Conservation (phyloP, 305 asterid genomes). For the Fraxinus dipetala region DNA sequence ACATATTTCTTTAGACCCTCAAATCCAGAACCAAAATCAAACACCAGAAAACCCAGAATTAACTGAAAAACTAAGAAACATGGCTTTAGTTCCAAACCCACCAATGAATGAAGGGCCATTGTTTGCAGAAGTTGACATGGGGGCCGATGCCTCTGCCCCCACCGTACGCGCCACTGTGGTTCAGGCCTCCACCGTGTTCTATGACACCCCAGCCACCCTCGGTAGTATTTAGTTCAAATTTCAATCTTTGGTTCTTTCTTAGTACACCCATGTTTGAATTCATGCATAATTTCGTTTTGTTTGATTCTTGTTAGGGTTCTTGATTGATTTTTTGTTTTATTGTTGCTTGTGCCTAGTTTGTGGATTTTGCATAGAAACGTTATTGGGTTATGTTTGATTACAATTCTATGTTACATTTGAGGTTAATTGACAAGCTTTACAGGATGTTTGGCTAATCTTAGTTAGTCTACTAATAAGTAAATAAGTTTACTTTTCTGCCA, state of each 20-base stretch:
- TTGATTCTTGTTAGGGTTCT: neutral
- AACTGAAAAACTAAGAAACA: conserved; percentile 25
- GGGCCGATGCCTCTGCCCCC: conserved; percentile 54
- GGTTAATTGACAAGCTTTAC: neutral
- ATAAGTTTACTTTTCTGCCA: neutral
- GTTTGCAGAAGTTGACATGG: conserved; percentile 89
- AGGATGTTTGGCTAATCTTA: neutral
- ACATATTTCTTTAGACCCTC: conserved; percentile 5
- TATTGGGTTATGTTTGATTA: neutral
- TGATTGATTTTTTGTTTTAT: neutral
- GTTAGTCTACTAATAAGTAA: neutral
- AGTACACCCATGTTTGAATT: neutral
- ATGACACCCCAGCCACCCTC: conserved; percentile 90
- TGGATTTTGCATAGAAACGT: neutral
- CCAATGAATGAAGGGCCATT: conserved; percentile 48
- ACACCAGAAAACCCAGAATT: neutral
- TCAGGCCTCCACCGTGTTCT: conserved; percentile 91
- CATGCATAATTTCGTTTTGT: neutral
- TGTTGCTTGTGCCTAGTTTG: neutral
- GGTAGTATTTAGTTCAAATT: conserved; percentile 35
- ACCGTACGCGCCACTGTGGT: conserved; percentile 83
- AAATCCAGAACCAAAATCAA: conserved; percentile 17
- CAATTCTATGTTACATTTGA: neutral
- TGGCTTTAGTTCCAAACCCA: conserved; percentile 63
- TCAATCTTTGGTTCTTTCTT: neutral